phyloP scores from a whole-genome alignment of 73 alveolate genomes.

The Symbiodinium natans region DNA sequence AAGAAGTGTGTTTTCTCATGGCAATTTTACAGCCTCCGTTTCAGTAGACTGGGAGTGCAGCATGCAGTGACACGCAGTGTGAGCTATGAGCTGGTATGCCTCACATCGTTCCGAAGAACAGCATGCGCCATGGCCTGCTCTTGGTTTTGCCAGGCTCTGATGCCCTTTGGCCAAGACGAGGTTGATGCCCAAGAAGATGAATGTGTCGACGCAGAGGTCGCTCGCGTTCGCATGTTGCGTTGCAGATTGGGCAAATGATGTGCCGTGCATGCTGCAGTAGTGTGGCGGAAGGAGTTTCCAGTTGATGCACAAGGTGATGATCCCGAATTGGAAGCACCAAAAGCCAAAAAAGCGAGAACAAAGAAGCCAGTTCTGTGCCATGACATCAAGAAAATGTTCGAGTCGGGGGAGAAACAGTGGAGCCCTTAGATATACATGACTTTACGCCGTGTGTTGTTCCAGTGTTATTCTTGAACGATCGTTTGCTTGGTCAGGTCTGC shows the following conservation, averaged over 20 bases:
- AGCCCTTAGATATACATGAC: background rate
- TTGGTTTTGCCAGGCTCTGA: background rate
- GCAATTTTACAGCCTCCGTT: background rate
- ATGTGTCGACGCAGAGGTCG: background rate
- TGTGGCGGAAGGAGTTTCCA: background rate
- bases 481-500: background rate
- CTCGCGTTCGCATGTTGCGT: background rate
- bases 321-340: background rate
- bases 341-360: background rate
- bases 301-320: background rate
- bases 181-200: too few species aligned
- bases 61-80: too few species aligned
- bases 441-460: background rate
- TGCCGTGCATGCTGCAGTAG: background rate
- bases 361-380: constrained; percentile 3
- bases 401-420: background rate
- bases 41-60: background rate
- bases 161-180: background rate
- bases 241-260: background rate
- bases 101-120: too few species aligned
- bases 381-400: constrained; percentile 65
- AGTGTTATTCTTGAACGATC: background rate
- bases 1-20: too few species aligned
- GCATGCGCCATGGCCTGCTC: background rate
- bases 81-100: too few species aligned